Evolutionary conservation across 2,329 filamentous ascomycete genomes (phyloP).

Genomic region (Neofusicoccum ribis): DNA sequence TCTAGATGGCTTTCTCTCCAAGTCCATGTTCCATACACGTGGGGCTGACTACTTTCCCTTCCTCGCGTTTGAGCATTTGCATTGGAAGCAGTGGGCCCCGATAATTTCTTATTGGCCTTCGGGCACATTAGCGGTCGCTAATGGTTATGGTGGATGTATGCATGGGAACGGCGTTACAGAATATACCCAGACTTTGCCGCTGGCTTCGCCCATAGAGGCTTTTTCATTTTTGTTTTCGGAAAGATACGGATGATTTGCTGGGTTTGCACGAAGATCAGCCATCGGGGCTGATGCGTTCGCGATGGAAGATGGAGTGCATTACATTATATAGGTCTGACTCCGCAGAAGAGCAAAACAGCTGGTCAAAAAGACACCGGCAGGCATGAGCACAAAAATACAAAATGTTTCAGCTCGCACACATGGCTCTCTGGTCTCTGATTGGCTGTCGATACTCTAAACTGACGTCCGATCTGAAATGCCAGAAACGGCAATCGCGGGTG

Average conservation of each 20-base stretch:
- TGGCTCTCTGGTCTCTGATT: not conserved
- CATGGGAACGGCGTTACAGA: constrained; percentile 13
- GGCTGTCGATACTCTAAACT: not conserved
- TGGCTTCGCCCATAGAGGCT: constrained; percentile 9
- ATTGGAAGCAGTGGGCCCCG: not conserved
- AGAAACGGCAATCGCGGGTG: not conserved
- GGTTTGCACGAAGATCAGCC: not conserved
- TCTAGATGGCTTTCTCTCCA: constrained; percentile 10
- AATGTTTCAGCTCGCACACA: not conserved
- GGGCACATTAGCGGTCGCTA: not conserved
- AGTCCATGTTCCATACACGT: not conserved
- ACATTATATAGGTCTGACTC: not conserved
- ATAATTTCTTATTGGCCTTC: not conserved
- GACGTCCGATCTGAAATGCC: not conserved
- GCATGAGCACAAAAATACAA: not conserved
- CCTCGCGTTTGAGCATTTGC: constrained; percentile 12
- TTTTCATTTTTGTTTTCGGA: not conserved
- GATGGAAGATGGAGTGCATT: not conserved
- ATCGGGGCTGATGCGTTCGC: not conserved
- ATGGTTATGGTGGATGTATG: constrained; percentile 12
- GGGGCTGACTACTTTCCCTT: not conserved
- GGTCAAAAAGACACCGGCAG: not conserved
- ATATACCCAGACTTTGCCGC: constrained; percentile 17
- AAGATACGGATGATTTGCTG: not conserved
- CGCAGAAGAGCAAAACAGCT: not conserved